phyloP scores from a whole-genome alignment of 257 asterid genomes.

The Nicotiana undulata region DNA sequence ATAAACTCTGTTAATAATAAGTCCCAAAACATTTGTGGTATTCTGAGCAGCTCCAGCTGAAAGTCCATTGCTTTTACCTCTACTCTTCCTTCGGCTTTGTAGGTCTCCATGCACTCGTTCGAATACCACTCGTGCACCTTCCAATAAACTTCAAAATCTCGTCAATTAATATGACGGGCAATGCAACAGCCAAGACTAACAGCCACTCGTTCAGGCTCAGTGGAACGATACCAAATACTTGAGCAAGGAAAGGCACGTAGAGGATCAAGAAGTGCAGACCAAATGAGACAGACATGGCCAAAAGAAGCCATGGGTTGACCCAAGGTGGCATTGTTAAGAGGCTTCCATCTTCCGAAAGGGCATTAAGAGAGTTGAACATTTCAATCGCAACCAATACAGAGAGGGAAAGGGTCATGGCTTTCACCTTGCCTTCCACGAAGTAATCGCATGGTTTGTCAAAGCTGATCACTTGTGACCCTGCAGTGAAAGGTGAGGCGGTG shows the following conservation, averaged over 20 bases:
- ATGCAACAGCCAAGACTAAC: conserved; percentile 65
- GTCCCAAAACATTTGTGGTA: background rate
- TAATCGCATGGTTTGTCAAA: conserved; percentile 82
- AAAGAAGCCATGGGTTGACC: conserved; percentile 94
- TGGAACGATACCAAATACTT: conserved; percentile 82
- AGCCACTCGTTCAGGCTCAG: conserved; percentile 85
- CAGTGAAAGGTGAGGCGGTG: conserved; percentile 77
- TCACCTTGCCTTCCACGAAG: conserved; percentile 79
- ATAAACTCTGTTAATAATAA: conserved; percentile 1
- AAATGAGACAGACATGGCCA: conserved; percentile 93
- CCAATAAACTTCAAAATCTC: conserved; percentile 87
- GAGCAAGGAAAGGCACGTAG: conserved; percentile 91
- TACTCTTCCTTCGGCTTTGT: conserved; percentile 60
- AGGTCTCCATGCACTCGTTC: conserved; percentile 25
- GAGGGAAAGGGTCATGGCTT: conserved; percentile 96
- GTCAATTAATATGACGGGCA: conserved; percentile 81
- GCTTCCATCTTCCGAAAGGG: conserved; percentile 97
- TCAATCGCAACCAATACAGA: conserved; percentile 91
- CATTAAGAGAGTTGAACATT: conserved; percentile 95
- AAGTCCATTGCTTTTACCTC: conserved; percentile 8
- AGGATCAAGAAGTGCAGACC: conserved; percentile 92
- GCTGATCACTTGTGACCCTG: conserved; percentile 46
- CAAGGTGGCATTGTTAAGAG: conserved; percentile 93
- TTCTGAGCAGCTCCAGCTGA: background rate
- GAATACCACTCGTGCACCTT: conserved; percentile 50